Evolutionary conservation across 2,329 filamentous ascomycete species (phyloP).

Genomic region (Penicillium crustosum): DNA sequence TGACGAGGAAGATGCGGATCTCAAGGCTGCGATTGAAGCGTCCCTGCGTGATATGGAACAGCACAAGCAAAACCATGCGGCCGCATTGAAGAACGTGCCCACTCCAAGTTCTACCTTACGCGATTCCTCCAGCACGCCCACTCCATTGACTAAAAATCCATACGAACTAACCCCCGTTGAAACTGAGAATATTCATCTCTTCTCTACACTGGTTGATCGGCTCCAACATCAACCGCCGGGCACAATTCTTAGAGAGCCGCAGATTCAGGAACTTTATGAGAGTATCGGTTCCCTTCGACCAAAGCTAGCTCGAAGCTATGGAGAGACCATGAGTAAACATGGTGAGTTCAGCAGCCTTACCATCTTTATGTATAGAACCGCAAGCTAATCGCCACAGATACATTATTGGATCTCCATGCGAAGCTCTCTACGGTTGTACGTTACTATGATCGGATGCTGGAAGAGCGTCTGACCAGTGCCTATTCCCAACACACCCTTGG

Average conservation of each 20-base stretch:
- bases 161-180: conserved; percentile 93
- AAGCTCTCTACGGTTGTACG: conserved; percentile 95
- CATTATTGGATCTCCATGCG: conserved; percentile 86
- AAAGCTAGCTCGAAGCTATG: conserved; percentile 91
- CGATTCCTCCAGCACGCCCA: conserved; percentile 47
- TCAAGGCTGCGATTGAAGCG: conserved; percentile 92
- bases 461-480: conserved; percentile 88
- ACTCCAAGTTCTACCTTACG: conserved; percentile 53
- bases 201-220: conserved; percentile 88
- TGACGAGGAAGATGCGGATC: conserved; percentile 85
- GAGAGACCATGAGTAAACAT: conserved; percentile 99
- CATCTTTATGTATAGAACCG: not conserved
- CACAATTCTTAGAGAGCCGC: conserved; percentile 92
- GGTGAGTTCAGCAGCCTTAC: conserved; percentile 55
- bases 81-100: conserved; percentile 76
- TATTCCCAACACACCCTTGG: conserved; percentile 78
- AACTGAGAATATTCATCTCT: conserved; percentile 96
- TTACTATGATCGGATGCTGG: conserved; percentile 97
- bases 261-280: conserved; percentile 97
- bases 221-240: conserved; percentile 93
- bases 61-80: conserved; percentile 88
- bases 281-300: conserved; percentile 91
- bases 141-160: conserved; percentile 75
- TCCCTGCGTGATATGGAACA: conserved; percentile 97
- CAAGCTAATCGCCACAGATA: conserved; percentile 59